Conservation (phyloP, 768 basidiomycete species). For the Pleurotus citrinopileatus region DNA sequence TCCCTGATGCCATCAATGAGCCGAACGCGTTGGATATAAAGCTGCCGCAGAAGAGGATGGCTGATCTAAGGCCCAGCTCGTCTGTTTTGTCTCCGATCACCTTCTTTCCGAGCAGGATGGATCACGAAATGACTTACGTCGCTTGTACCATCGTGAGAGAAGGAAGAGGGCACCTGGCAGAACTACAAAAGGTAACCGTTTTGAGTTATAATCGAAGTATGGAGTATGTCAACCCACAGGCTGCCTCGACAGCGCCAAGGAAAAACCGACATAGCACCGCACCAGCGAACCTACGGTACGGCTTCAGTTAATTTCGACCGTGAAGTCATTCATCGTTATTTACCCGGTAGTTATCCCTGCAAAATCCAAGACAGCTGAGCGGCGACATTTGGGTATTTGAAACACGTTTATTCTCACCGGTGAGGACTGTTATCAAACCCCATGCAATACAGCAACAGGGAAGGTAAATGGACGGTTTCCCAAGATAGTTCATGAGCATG, state of each 20-base stretch:
- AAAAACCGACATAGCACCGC: conserved; percentile 48
- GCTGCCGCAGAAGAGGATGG: conserved; percentile 45
- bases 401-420: conserved; percentile 30
- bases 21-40: conserved; percentile 55
- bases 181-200: conserved; percentile 16
- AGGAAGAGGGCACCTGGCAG: conserved; percentile 36
- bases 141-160: conserved; percentile 37
- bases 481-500: conserved; percentile 63
- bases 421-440: conserved; percentile 52
- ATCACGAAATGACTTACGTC: conserved; percentile 29
- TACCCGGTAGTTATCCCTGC: conserved; percentile 3
- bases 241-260: conserved; percentile 48
- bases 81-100: not conserved
- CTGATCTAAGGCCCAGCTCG: conserved; percentile 42
- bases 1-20: conserved; percentile 45
- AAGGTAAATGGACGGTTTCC: conserved; percentile 62
- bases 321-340: not conserved
- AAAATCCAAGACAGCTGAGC: not conserved
- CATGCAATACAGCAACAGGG: conserved; percentile 63
- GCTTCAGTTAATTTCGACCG: not conserved
- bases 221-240: conserved; percentile 20
- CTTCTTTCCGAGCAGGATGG: not conserved
- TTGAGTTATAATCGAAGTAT: not conserved
- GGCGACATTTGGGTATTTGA: not conserved
- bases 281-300: conserved; percentile 33